Evolutionary conservation across 1,284 basidiomycete species (phyloP).

Genomic region (Heterobasidion annosum): DNA sequence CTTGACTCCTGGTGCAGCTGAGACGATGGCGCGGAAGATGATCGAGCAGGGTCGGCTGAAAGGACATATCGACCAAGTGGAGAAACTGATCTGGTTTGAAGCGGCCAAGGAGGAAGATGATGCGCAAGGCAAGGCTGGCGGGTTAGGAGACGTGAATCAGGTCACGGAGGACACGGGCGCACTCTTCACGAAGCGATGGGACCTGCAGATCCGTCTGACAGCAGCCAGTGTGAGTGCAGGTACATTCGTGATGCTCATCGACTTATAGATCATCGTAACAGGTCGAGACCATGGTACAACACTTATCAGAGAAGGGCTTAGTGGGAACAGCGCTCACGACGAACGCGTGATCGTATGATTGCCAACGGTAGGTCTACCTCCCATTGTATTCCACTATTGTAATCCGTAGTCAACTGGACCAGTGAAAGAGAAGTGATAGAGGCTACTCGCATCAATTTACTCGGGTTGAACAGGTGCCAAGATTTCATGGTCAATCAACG

Average conservation of each 20-base stretch:
- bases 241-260: background rate
- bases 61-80: conserved; percentile 91
- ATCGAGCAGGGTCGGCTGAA: conserved; percentile 90
- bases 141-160: conserved; percentile 79
- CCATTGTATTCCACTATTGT: no score
- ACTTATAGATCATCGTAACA: conserved; percentile 16
- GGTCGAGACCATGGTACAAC: conserved; percentile 79
- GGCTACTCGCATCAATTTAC: no score
- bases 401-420: no score
- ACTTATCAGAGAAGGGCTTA: conserved; percentile 62
- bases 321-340: conserved; percentile 23
- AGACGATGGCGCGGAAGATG: conserved; percentile 93
- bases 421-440: no score
- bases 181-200: conserved; percentile 86
- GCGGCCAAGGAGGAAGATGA: conserved; percentile 75
- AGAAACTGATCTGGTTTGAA: conserved; percentile 88
- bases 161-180: conserved; percentile 82
- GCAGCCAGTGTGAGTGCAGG: conserved; percentile 63
- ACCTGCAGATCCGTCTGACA: conserved; percentile 78
- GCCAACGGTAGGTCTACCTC: background rate
- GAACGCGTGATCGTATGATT: background rate
- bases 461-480: no score
- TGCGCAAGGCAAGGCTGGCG: conserved; percentile 87
- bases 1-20: conserved; percentile 80
- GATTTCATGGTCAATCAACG: no score